Conservation (phyloP, 148 eudicot species). For the Chenopodium berlandieri region DNA sequence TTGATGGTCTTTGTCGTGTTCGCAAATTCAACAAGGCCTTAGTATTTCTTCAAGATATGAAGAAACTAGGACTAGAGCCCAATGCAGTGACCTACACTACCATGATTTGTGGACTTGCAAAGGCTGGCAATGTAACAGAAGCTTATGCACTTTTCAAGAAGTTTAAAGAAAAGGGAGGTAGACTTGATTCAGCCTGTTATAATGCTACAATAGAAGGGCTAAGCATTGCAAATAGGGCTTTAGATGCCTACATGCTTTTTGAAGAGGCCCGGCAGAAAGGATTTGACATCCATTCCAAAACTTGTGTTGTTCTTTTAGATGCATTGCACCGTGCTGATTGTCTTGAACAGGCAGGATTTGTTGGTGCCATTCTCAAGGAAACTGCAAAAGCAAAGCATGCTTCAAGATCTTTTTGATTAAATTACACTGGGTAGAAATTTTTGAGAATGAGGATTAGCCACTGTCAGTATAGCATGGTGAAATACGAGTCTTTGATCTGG, state of each 20-base stretch:
- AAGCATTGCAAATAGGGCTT: slow-evolving; percentile 63
- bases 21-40: slow-evolving; percentile 92
- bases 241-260: slow-evolving; percentile 69
- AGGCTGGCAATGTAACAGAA: slow-evolving; percentile 71
- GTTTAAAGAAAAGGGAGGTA: slow-evolving; percentile 71
- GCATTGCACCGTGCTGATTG: slow-evolving; percentile 86
- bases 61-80: slow-evolving; percentile 71
- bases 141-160: slow-evolving; percentile 71
- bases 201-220: slow-evolving; percentile 84
- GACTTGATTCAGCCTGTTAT: slow-evolving; percentile 81
- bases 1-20: slow-evolving; percentile 86
- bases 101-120: slow-evolving; percentile 86
- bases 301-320: slow-evolving; percentile 84
- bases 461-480: neutral
- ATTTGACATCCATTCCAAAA: slow-evolving; percentile 63
- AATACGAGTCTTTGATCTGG: neutral
- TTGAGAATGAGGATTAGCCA: neutral
- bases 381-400: slow-evolving; percentile 97
- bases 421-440: neutral
- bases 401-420: slow-evolving; percentile 43
- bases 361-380: slow-evolving; percentile 83
- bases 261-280: slow-evolving; percentile 86
- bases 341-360: slow-evolving; percentile 91
- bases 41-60: slow-evolving; percentile 94
- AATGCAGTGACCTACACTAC: slow-evolving; percentile 70